Evolutionary conservation across 352 stramenopile species (phyloP).

Genomic region (Pythium utonaiense): DNA sequence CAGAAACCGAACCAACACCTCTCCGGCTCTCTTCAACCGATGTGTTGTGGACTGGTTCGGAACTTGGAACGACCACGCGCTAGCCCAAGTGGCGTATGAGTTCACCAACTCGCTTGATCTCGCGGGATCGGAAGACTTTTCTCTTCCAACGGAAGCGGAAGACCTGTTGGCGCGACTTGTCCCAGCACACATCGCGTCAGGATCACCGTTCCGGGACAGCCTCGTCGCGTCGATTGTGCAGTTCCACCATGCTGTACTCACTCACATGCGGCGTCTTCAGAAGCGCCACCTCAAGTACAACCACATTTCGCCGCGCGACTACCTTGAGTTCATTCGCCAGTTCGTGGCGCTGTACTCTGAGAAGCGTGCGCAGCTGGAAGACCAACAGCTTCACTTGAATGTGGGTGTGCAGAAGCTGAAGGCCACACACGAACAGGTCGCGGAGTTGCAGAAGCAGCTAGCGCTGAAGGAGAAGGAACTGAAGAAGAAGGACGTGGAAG

Average conservation of each 20-base stretch:
- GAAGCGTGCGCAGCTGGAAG: conserved; percentile 90
- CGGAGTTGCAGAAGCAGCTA: conserved; percentile 87
- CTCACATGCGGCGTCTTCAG: conserved; percentile 82
- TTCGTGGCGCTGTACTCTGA: conserved; percentile 90
- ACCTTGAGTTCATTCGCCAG: conserved; percentile 91
- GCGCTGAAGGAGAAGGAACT: conserved; percentile 93
- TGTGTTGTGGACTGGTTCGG: conserved; percentile 99
- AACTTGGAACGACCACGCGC: conserved; percentile 96
- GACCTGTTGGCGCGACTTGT: conserved; percentile 54
- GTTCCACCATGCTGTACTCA: conserved; percentile 82
- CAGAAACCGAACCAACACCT: conserved; percentile 97
- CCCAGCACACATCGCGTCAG: conserved; percentile 53
- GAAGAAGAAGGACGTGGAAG: conserved; percentile 95
- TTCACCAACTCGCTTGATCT: conserved; percentile 96
- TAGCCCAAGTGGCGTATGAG: conserved; percentile 98
- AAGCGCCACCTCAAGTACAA: conserved; percentile 88
- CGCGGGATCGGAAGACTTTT: conserved; percentile 81
- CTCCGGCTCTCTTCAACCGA: conserved; percentile 99
- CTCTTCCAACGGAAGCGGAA: conserved; percentile 42
- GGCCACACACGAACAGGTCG: conserved; percentile 98
- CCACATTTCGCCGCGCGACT: conserved; percentile 90
- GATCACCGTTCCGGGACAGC: conserved; percentile 66
- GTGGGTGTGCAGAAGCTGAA: conserved; percentile 97
- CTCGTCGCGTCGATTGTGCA: conserved; percentile 84
- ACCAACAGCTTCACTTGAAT: conserved; percentile 98